Conservation (phyloP, 345 rosid species). For the Dipteronia sinensis region DNA sequence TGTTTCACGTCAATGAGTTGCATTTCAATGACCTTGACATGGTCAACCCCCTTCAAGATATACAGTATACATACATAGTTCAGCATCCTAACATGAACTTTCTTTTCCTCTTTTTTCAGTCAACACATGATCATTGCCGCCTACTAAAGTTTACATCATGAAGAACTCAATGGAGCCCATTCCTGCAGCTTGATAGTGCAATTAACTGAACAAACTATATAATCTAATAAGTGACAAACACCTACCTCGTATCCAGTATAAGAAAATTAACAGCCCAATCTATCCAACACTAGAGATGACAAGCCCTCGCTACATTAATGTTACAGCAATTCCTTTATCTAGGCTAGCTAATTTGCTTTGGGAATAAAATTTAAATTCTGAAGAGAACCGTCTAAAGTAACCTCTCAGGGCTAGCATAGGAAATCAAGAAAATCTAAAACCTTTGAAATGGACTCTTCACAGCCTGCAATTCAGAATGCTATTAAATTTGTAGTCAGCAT, state of each 20-base stretch:
- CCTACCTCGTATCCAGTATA: background rate
- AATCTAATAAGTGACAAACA: background rate
- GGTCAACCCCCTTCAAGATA: too few relatives aligned
- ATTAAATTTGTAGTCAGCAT: background rate
- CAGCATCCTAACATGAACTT: background rate
- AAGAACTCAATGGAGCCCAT: background rate
- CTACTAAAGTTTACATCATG: background rate
- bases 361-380: background rate
- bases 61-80: too few relatives aligned
- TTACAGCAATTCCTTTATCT: background rate
- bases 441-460: constrained; percentile 6
- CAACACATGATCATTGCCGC: background rate
- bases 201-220: background rate
- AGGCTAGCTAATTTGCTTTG: background rate
- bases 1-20: background rate
- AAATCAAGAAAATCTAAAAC: background rate
- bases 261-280: background rate
- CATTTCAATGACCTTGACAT: background rate
- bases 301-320: background rate
- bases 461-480: background rate
- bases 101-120: background rate
- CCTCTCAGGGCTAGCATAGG: background rate
- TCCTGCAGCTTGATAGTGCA: background rate
- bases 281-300: too few relatives aligned
- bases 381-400: background rate